Conservation (phyloP, 768 basidiomycete species). For the Boletus tylopilopsis region DNA sequence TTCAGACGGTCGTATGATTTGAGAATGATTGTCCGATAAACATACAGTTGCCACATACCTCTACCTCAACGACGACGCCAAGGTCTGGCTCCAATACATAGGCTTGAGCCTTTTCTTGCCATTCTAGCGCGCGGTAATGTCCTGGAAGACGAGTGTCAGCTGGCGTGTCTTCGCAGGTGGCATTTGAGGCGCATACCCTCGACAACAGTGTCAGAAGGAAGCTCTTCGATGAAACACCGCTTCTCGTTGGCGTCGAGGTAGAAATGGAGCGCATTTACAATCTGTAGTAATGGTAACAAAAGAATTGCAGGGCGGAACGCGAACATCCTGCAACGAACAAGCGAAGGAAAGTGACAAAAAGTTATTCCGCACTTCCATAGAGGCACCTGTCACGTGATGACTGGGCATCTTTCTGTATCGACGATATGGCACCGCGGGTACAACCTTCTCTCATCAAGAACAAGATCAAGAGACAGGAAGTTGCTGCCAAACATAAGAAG, state of each 20-base stretch:
- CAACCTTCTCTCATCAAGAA: constrained; percentile 75
- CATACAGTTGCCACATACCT: constrained; percentile 48
- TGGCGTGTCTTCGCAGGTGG: background rate
- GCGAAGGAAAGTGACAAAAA: no score
- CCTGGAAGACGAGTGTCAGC: constrained; percentile 44
- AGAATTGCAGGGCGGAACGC: constrained; percentile 22
- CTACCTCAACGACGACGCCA: constrained; percentile 88
- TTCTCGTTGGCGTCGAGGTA: constrained; percentile 94
- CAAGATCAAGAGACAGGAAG: constrained; percentile 82
- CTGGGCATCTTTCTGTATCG: background rate
- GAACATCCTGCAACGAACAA: constrained; percentile 21
- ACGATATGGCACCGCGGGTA: constrained; percentile 55
- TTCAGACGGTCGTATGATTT: constrained; percentile 28
- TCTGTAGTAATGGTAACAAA: constrained; percentile 38
- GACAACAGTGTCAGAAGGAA: constrained; percentile 92
- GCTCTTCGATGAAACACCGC: constrained; percentile 94
- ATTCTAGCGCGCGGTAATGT: constrained; percentile 90
- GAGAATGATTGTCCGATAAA: background rate
- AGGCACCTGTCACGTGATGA: constrained; percentile 17
- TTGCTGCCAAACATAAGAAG: constrained; percentile 68
- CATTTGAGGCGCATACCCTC: constrained; percentile 56
- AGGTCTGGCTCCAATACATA: constrained; percentile 74
- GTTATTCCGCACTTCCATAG: no score
- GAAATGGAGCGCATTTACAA: constrained; percentile 83
- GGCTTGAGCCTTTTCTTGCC: constrained; percentile 66